Evolutionary conservation across 495 filamentous ascomycete genomes (phyloP).

Genomic region (Talaromyces adpressus): DNA sequence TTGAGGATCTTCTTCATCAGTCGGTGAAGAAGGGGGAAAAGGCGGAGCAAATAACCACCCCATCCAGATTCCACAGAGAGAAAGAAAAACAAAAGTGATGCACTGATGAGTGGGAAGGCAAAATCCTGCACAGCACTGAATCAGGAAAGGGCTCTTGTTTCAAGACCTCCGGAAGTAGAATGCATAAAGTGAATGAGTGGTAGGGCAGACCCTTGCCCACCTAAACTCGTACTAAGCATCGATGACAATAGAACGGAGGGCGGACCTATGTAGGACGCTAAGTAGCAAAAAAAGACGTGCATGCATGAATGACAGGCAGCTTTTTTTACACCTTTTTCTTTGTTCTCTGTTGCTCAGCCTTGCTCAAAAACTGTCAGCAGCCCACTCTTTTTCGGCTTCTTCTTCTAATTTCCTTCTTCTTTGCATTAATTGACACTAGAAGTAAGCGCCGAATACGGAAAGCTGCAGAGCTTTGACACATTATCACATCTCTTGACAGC

Average conservation of each 20-base stretch:
- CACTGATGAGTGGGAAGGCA: background rate
- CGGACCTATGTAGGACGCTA: background rate
- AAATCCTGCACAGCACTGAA: background rate
- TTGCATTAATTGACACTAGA: background rate
- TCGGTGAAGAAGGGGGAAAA: slow-evolving; percentile 2
- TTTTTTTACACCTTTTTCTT: slow-evolving; percentile 6
- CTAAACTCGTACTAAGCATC: background rate
- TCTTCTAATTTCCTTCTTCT: background rate
- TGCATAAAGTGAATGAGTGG: background rate
- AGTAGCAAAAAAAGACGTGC: background rate
- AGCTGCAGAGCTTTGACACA: background rate
- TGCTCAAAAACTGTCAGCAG: background rate
- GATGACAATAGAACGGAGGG: background rate
- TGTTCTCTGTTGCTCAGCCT: slow-evolving; percentile 1
- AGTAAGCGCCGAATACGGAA: slow-evolving; percentile 1
- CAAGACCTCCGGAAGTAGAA: background rate
- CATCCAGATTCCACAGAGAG: background rate
- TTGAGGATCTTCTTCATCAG: background rate
- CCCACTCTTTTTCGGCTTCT: background rate
- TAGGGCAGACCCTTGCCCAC: background rate
- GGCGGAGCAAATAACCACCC: slow-evolving; percentile 8
- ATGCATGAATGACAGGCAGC: slow-evolving; percentile 1
- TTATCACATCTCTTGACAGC: background rate
- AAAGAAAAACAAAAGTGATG: slow-evolving; percentile 10
- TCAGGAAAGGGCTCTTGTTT: slow-evolving; percentile 1